Percentiles rank a stretch among this genome's conserved stretches.
phyloP scores from a whole-genome alignment of 306 rosid genomes.

The Alnus glutinosa region DNA sequence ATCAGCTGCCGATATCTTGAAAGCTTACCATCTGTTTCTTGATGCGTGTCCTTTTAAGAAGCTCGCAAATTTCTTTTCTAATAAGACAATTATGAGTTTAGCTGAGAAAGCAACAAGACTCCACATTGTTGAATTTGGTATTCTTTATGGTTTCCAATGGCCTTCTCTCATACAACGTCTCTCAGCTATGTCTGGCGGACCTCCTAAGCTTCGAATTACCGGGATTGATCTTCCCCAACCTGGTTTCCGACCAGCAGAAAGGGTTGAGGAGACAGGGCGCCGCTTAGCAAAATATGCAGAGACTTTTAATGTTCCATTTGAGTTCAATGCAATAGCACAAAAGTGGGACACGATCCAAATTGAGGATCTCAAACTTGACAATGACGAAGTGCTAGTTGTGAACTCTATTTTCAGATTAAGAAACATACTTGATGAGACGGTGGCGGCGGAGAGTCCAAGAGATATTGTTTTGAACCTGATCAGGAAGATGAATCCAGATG shows the following conservation, averaged over 20 bases:
- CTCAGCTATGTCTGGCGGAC: constrained; percentile 33
- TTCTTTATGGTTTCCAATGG: constrained; percentile 42
- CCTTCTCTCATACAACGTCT: constrained; percentile 35
- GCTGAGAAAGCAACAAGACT: constrained; percentile 37
- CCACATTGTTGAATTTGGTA: constrained; percentile 44
- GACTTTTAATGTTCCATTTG: constrained; percentile 39
- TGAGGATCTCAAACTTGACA: constrained; percentile 40
- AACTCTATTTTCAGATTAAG: constrained; percentile 33
- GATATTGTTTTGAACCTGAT: constrained; percentile 33
- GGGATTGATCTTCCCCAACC: constrained; percentile 45
- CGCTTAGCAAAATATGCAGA: constrained; percentile 36
- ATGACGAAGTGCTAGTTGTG: constrained; percentile 41
- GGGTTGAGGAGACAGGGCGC: constrained; percentile 38
- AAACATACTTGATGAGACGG: constrained; percentile 45
- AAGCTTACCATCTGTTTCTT: constrained; percentile 44
- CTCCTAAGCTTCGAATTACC: constrained; percentile 44
- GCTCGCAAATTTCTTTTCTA: constrained; percentile 37
- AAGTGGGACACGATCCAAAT: constrained; percentile 42
- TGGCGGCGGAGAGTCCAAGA: constrained; percentile 36
- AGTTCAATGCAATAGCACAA: constrained; percentile 43
- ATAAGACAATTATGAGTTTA: constrained; percentile 38
- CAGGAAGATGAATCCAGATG: constrained; percentile 38
- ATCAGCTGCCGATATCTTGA: constrained; percentile 41
- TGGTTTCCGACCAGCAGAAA: constrained; percentile 43
- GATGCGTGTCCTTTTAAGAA: constrained; percentile 40